Percentiles rank a stretch among this genome's conserved stretches.
Conservation (phyloP, 2,329 filamentous ascomycete species). For the Ilyonectria sp. region DNA sequence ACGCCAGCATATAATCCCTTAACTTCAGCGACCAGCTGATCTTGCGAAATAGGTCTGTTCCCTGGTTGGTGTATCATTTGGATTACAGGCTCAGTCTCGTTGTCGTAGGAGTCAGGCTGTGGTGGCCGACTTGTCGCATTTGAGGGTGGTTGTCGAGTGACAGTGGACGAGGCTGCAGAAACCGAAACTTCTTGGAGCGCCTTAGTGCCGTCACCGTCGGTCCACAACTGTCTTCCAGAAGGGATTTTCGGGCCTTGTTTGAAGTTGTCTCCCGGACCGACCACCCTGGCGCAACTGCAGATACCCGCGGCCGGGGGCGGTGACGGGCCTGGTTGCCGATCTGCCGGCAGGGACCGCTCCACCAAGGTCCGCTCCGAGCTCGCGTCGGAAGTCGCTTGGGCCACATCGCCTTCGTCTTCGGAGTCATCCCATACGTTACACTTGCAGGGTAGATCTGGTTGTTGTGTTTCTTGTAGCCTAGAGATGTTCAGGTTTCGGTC, state of each 20-base stretch:
- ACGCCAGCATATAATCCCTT: constrained; percentile 88
- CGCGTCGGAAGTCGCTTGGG: not conserved
- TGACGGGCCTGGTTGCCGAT: not conserved
- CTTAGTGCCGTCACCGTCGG: constrained; percentile 39
- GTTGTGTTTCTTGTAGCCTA: not conserved
- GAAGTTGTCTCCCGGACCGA: constrained; percentile 41
- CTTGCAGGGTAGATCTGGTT: constrained; percentile 3
- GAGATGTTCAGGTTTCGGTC: not conserved
- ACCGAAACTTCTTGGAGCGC: not conserved
- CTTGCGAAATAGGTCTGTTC: constrained; percentile 79
- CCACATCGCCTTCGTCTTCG: not conserved
- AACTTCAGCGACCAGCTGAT: constrained; percentile 85
- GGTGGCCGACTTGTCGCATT: constrained; percentile 9
- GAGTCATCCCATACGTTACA: not conserved
- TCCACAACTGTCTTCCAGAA: constrained; percentile 46
- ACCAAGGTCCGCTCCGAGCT: too few species aligned
- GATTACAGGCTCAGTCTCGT: constrained; percentile 9
- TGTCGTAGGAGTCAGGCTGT: constrained; percentile 70
- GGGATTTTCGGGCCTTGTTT: constrained; percentile 38
- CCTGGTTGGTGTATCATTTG: constrained; percentile 36
- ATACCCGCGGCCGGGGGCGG: not conserved
- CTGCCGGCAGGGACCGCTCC: constrained; percentile 10
- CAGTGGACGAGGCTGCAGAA: not conserved
- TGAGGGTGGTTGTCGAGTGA: not conserved
- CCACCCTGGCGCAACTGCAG: constrained; percentile 9